Evolutionary conservation across 176 grass and related monocot species (phyloP), one percentile per base, ranked within the genome.

Genomic region (Elymus sibiricus): DNA sequence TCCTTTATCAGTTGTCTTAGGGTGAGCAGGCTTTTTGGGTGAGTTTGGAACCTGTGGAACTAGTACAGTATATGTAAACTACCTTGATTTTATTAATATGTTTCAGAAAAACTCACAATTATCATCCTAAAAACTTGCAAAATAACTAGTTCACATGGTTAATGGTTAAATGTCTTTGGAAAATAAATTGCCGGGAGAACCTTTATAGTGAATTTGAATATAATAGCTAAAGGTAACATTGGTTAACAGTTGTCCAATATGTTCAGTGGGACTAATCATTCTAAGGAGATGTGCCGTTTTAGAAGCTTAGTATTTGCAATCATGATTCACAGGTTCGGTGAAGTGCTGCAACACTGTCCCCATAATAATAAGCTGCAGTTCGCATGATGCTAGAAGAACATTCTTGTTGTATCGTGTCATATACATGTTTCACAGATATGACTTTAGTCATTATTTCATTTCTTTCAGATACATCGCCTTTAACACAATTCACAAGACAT

Each of bases 131-230:
- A 84, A 17, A 81, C 11, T 53, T 15, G 69, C 12, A 26, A 11
- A 47, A 10, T 12, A 43, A 65, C 3, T n/a, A 21, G 8, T 73
- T 26, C 0, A 13, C 42, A 66, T 65, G 4, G 4, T 4, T 40
- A 40, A 74, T 25, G 2, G 13, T 4, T 40, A 22, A 9, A 3
- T 15, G 7, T 22, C 32, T 76, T 58, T 1, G 4, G 34, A 71
- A 19, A 82, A 87, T 58, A 80, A 66, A 80, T 68, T 14, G 60
- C 19, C 34, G 22, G 32, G 11, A 60, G n/a, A 72, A 64, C 25
- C 39, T 37, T 59, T 1, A 21, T 49, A 64, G 32, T 4, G 24
- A 65, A 40, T 55, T 19, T 69, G 22, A 31, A 79, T 35, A 46
- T 43, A 79, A 64, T 26, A 37, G 21, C 10, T 25, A 80, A 60